Conservation (phyloP, 805 yeast genomes). For the Dipodascus geniculatus region DNA sequence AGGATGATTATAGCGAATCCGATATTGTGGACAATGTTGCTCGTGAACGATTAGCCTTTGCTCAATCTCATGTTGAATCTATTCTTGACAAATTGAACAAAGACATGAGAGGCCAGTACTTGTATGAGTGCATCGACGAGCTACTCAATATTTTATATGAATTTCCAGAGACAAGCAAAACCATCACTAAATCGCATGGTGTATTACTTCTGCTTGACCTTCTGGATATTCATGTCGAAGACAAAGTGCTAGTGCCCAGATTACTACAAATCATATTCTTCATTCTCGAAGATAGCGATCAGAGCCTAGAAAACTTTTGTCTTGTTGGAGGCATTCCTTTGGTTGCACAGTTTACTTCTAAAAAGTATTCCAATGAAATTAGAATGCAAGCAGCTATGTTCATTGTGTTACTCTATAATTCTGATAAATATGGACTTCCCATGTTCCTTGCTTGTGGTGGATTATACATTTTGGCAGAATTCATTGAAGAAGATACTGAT, state of each 20-base stretch:
- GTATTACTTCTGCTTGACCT: conserved; percentile 15
- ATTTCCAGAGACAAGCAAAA: conserved; percentile 11
- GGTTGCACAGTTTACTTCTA: conserved; percentile 13
- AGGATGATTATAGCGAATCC: conserved; percentile 12
- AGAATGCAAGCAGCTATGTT: conserved; percentile 14
- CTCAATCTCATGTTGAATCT: conserved; percentile 4
- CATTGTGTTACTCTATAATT: conserved; percentile 17
- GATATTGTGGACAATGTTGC: conserved; percentile 12
- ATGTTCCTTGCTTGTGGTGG: conserved; percentile 40
- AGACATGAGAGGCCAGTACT: conserved; percentile 4
- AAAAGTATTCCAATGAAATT: conserved; percentile 7
- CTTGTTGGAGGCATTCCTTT: conserved; percentile 18
- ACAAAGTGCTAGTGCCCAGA: conserved; percentile 1
- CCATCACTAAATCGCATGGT: conserved; percentile 14
- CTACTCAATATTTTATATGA: conserved; percentile 5
- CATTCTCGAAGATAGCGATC: conserved; percentile 6
- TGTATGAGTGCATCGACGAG: not conserved
- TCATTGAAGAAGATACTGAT: conserved; percentile 36
- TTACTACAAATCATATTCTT: conserved; percentile 7
- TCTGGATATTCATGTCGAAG: conserved; percentile 10
- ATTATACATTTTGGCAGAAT: conserved; percentile 31
- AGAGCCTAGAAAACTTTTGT: conserved; percentile 14
- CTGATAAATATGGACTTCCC: conserved; percentile 27
- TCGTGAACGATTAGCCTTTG: conserved; percentile 9
- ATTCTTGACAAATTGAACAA: conserved; percentile 2